Conservation (phyloP, 169 alveolate species). For the Cryptosporidium bovis region DNA sequence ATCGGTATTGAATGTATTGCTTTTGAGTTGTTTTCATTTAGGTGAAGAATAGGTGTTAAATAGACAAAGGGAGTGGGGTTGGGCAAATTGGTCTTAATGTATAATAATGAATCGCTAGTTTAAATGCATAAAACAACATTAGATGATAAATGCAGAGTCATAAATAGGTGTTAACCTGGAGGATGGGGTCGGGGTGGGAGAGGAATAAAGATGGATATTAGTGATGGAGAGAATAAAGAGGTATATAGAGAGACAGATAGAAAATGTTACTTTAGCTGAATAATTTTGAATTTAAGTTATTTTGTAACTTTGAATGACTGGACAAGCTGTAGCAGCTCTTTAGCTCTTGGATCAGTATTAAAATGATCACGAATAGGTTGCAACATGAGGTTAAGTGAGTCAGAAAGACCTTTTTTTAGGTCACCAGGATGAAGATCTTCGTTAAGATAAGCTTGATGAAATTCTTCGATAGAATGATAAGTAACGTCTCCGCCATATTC, state of each 20-base stretch:
- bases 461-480: conserved; percentile 86
- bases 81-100: no score
- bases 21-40: no score
- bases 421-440: conserved; percentile 96
- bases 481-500: conserved; percentile 83
- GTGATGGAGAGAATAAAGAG: neutral
- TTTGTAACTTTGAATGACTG: conserved; percentile 83
- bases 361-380: conserved; percentile 98
- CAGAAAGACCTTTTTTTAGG: conserved; percentile 91
- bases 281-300: neutral
- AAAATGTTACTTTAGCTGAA: neutral
- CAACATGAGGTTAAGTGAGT: conserved; percentile 89
- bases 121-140: neutral
- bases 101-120: no score
- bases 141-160: neutral
- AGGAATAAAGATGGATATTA: neutral
- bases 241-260: no score
- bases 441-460: conserved; percentile 87
- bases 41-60: no score
- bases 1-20: no score
- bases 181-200: neutral
- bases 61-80: no score
- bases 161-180: neutral
- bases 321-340: conserved; percentile 87
- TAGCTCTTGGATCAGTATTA: conserved; percentile 89